Evolutionary conservation across 208 protist species (phyloP).

Genomic region (Trichomonas tenax): DNA sequence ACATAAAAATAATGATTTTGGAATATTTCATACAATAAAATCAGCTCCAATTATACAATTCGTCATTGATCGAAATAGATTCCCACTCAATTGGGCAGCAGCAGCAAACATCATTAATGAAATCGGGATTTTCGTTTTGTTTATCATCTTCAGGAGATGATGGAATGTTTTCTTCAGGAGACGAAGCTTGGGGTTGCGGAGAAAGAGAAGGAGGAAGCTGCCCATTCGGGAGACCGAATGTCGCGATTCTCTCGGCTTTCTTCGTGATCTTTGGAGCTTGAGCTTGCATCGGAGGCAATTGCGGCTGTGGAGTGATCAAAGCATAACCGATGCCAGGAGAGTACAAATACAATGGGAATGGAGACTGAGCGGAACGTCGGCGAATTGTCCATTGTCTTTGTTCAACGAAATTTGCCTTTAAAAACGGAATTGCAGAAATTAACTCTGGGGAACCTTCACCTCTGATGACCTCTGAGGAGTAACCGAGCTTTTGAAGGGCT

Average conservation of each 20-base stretch:
- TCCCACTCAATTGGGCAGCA: not conserved
- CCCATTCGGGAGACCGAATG: not conserved
- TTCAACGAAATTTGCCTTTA: constrained; percentile 16
- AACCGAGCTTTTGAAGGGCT: not conserved
- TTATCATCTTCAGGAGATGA: not conserved
- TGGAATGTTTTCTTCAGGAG: not conserved
- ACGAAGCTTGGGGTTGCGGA: not conserved
- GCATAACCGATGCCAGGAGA: not conserved
- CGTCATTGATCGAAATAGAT: not conserved
- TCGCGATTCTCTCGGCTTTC: not conserved
- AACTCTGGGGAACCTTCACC: not conserved
- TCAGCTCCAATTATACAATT: not conserved
- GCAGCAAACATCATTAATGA: not conserved
- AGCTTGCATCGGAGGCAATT: no score
- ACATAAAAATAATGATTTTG: not conserved
- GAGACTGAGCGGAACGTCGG: not conserved
- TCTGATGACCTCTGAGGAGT: not conserved
- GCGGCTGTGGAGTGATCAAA: not conserved
- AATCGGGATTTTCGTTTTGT: not conserved
- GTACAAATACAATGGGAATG: not conserved
- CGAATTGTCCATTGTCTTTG: not conserved
- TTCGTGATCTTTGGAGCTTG: not conserved
- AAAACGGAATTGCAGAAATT: not conserved
- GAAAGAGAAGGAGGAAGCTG: not conserved
- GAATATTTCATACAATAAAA: not conserved